Percentiles rank a stretch among this genome's conserved stretches.
Evolutionary conservation across 768 basidiomycete species (phyloP).

Genomic region (Phlebiopsis flavidoalba): DNA sequence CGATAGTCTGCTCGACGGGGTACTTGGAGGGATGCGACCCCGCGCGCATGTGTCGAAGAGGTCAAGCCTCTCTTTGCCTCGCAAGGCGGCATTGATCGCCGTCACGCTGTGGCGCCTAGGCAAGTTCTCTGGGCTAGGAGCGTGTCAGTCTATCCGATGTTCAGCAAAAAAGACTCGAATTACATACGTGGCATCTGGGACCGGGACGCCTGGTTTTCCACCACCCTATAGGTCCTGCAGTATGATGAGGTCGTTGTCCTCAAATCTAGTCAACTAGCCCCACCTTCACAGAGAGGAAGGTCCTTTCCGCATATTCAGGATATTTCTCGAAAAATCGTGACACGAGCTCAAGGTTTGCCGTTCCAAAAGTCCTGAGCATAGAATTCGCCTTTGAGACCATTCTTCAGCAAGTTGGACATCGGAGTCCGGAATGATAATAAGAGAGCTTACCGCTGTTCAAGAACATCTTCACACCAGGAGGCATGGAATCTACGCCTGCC

Average conservation of each 20-base stretch:
- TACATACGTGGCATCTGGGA: constrained; percentile 6
- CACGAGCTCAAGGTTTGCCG: constrained; percentile 45
- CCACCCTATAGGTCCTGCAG: background rate
- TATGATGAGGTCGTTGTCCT: background rate
- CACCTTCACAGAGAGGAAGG: constrained; percentile 46
- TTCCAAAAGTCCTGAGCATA: constrained; percentile 40
- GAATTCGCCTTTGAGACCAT: constrained; percentile 41
- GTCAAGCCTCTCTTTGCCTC: constrained; percentile 52
- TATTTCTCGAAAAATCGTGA: constrained; percentile 44
- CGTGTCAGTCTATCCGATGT: background rate
- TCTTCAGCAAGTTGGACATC: background rate
- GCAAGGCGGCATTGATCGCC: constrained; percentile 37
- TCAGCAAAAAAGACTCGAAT: background rate
- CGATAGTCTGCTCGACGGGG: constrained; percentile 41
- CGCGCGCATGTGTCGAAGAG: constrained; percentile 54
- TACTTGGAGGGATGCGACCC: constrained; percentile 36
- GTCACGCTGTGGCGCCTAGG: constrained; percentile 41
- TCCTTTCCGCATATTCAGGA: constrained; percentile 38
- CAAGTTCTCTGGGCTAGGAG: constrained; percentile 33
- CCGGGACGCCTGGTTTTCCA: background rate
- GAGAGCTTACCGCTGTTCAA: constrained; percentile 41
- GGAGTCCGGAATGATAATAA: background rate
- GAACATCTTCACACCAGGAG: constrained; percentile 40
- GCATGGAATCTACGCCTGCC: constrained; percentile 38
- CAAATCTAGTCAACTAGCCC: constrained; percentile 4